Percentiles rank a stretch among this genome's conserved stretches.
phyloP scores from a whole-genome alignment of 257 asterid genomes.

The Rehmannia glutinosa region DNA sequence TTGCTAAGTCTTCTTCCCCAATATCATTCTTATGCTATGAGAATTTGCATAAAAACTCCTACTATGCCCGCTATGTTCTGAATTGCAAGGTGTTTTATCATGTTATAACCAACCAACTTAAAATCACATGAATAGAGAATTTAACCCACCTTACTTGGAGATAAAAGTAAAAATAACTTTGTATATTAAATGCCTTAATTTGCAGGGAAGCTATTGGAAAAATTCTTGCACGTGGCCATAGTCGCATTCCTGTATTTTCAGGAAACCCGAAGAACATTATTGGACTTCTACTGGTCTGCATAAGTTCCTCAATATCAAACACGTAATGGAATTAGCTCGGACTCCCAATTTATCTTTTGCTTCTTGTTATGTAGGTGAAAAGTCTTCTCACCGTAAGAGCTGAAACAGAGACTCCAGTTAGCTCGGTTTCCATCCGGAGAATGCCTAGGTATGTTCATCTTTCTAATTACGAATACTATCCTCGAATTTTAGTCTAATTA shows the following conservation, averaged over 20 bases:
- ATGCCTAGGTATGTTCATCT: constrained; percentile 66
- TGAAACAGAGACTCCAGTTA: constrained; percentile 93
- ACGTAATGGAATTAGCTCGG: neutral
- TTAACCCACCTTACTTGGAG: too few species aligned
- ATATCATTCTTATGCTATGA: neutral
- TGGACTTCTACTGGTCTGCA: constrained; percentile 92
- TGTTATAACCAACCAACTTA: too few species aligned
- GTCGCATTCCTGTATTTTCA: constrained; percentile 91
- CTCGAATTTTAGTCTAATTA: neutral
- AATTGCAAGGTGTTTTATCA: too few species aligned
- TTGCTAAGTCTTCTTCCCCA: neutral
- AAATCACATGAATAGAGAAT: too few species aligned
- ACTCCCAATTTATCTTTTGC: neutral
- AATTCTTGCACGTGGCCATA: constrained; percentile 95
- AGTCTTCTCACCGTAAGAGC: constrained; percentile 91
- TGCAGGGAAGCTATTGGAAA: constrained; percentile 98
- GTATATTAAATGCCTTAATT: constrained; percentile 5
- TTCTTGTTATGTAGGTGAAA: constrained; percentile 56
- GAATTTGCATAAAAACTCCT: too few species aligned
- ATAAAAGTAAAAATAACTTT: neutral
- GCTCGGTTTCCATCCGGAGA: constrained; percentile 89
- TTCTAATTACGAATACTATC: neutral
- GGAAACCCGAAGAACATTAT: constrained; percentile 81
- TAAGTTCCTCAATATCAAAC: neutral
- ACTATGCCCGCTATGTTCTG: too few species aligned